These are phyloP conservation scores for Apostasia ramifera DNA, from an alignment of 106 monocot genomes.

Conservation along the genomic window DNA sequence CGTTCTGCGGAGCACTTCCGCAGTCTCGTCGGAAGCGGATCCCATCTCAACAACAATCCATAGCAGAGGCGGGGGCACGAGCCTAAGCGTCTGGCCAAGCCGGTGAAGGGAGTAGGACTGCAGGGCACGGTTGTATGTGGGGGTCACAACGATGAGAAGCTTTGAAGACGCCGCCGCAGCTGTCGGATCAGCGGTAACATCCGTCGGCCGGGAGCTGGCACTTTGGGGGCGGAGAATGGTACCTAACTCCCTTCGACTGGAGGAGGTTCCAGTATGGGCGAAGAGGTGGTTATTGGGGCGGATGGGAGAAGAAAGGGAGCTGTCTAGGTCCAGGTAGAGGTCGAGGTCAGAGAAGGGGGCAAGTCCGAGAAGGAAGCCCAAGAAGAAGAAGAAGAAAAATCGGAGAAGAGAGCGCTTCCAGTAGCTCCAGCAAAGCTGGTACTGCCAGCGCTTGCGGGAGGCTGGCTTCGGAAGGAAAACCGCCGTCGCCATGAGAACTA, in stretches of 20 bases:
- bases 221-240: not conserved
- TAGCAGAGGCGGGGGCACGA: conserved; percentile 49
- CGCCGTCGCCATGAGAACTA: not conserved
- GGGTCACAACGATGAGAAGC: conserved; percentile 82
- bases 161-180: conserved; percentile 8
- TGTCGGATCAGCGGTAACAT: not conserved
- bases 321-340: conserved; percentile 11
- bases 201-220: not conserved
- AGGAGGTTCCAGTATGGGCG: not conserved
- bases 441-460: conserved; percentile 10
- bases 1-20: conserved; percentile 40
- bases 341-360: conserved; percentile 31
- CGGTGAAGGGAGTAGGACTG: conserved; percentile 69
- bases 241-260: not conserved
- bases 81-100: conserved; percentile 58
- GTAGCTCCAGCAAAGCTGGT: not conserved
- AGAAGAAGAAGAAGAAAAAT: conserved; percentile 34
- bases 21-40: conserved; percentile 48
- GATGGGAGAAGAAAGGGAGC: not conserved
- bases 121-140: conserved; percentile 62
- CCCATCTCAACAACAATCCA: conserved; percentile 83
- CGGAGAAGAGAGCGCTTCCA: conserved; percentile 20
- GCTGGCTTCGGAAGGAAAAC: conserved; percentile 2
- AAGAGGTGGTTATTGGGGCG: not conserved
- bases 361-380: conserved; percentile 33